These are phyloP conservation scores for Nepenthes alata DNA, from an alignment of 179 eudicot genomes.

Conservation along the genomic window DNA sequence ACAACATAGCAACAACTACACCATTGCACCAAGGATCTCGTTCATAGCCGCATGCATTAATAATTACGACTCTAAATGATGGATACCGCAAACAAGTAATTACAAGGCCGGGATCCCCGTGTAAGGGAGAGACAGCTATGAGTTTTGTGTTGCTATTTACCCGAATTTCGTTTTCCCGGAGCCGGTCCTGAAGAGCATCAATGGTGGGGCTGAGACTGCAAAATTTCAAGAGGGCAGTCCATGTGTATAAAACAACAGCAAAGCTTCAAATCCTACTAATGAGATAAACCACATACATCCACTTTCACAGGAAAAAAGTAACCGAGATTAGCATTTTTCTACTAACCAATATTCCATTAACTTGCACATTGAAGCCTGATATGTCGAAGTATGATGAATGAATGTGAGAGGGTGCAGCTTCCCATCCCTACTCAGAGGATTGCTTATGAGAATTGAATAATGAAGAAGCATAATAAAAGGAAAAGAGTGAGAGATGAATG, in stretches of 20 bases:
- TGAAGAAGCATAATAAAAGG: too few species aligned
- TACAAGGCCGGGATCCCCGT: background rate
- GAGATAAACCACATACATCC: too few species aligned
- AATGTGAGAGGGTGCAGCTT: conserved; percentile 86
- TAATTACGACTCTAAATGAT: too few species aligned
- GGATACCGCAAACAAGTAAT: too few species aligned
- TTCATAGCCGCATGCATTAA: too few species aligned
- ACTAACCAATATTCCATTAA: conserved; percentile 91
- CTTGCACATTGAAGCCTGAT: conserved; percentile 97
- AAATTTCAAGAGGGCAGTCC: background rate
- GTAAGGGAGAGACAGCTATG: background rate
- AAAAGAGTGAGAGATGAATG: background rate
- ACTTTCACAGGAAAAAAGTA: conserved; percentile 1
- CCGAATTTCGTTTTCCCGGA: conserved; percentile 73
- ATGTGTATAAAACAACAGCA: background rate
- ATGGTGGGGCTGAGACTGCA: conserved; percentile 93
- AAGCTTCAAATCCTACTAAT: background rate
- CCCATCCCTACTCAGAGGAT: conserved; percentile 41
- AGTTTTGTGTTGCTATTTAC: conserved; percentile 19
- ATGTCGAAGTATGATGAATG: conserved; percentile 91
- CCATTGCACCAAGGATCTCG: too few species aligned
- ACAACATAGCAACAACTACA: too few species aligned
- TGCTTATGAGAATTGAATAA: background rate
- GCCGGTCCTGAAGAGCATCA: conserved; percentile 65
- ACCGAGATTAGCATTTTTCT: background rate